Conservation (phyloP, 2,329 filamentous ascomycete genomes). For the Aureobasidium melanogenum region DNA sequence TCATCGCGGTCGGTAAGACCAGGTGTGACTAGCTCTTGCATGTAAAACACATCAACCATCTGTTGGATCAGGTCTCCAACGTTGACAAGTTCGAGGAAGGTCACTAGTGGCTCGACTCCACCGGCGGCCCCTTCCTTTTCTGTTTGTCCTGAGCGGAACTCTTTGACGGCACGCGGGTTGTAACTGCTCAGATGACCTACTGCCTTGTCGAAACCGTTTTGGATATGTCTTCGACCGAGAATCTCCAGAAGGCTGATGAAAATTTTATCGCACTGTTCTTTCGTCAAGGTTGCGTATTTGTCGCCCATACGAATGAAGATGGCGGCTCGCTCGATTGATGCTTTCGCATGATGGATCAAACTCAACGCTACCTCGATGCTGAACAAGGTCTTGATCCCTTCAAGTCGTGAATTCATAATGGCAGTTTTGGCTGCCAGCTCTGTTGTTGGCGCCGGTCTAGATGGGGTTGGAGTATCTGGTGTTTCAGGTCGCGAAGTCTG, state of each 20-base stretch:
- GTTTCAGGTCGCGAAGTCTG: slow-evolving; percentile 20
- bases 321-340: slow-evolving; percentile 74
- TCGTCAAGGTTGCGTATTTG: slow-evolving; percentile 66
- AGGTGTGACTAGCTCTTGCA: slow-evolving; percentile 78
- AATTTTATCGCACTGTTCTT: slow-evolving; percentile 80
- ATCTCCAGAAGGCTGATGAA: slow-evolving; percentile 79
- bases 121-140: not conserved
- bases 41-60: slow-evolving; percentile 98
- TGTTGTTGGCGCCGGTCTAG: slow-evolving; percentile 65
- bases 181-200: slow-evolving; percentile 86
- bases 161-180: slow-evolving; percentile 73
- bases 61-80: slow-evolving; percentile 96
- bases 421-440: slow-evolving; percentile 96
- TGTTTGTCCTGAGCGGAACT: slow-evolving; percentile 32
- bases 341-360: slow-evolving; percentile 80
- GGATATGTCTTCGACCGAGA: slow-evolving; percentile 78
- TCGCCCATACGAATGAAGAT: slow-evolving; percentile 74
- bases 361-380: slow-evolving; percentile 91
- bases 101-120: slow-evolving; percentile 83
- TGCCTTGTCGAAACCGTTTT: slow-evolving; percentile 86
- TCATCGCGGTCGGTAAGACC: slow-evolving; percentile 87
- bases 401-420: slow-evolving; percentile 87
- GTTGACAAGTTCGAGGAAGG: slow-evolving; percentile 94
- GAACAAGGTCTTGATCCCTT: slow-evolving; percentile 90
- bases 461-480: slow-evolving; percentile 28